Base-by-base conservation (phyloP, 148 eudicot species). In the Simmondsia chinensis region DNA sequence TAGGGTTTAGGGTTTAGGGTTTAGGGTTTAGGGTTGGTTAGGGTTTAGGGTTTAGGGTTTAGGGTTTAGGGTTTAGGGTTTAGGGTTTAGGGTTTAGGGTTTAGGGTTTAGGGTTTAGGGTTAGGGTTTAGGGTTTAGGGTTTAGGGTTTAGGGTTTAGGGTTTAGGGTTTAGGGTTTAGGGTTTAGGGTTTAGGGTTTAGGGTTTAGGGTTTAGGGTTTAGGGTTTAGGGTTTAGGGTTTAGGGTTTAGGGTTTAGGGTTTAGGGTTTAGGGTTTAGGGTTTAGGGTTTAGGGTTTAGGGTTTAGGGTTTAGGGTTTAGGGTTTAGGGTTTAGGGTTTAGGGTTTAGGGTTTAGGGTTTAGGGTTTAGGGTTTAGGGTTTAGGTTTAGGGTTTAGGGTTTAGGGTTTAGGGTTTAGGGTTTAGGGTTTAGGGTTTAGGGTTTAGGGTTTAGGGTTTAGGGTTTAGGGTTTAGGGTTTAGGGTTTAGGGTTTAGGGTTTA, bases 121-220 rank as follows among this genome's bases (percentile, higher is more conserved):
- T 44, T 34, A 52, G 52, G 51, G n/a, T 56, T 36, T 54, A 30
- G 40, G 60, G 60, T 30, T 54, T 54, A 30, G 41, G 60, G 60
- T 30, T 54, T 54, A 30, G 60, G 60, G 60, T 31, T 54, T 43
- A 22, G 50, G 50, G 33, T 54, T 43, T 32, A 28, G 47, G 57
- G 57, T 39, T 52, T 52, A 52, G 57, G 57, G 57, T 52, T 52
- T 52, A 52, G 57, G 57, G 49, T 44, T 44, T 24, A 27, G 48
- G 48, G 13, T 44, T 44, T 33, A 33, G 18, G 48, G 52, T 29
- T 47, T 47, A 5, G 7, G 32, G 52, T 36, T 32, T 47, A 29
- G 18, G 32, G 52, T 36, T 32, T 47, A 29, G 18, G 32, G 52
- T 20, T 32, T 27, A 25, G 14, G 34, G 50, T 12, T 45, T 28